phyloP scores from a whole-genome alignment of 1,139 yeast species.

The Hansenula sp. region DNA sequence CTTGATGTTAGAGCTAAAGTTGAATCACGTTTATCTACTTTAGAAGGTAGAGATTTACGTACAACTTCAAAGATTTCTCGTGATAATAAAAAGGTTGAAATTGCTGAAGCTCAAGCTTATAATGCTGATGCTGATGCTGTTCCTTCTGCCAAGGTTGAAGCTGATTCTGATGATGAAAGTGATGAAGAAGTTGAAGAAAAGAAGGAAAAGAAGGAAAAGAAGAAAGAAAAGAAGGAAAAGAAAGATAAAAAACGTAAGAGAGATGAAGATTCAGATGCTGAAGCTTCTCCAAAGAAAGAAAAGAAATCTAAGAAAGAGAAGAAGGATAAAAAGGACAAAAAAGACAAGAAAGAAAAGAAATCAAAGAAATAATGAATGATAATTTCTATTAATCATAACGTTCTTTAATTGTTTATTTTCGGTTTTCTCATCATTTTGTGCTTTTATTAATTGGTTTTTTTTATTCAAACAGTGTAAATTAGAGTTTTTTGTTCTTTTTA shows the following conservation, averaged over 20 bases:
- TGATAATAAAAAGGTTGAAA: constrained; percentile 78
- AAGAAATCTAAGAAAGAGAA: constrained; percentile 22
- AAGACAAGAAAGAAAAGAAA: constrained; percentile 16
- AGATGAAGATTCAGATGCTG: constrained; percentile 33
- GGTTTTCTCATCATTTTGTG: background rate
- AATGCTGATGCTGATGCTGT: constrained; percentile 90
- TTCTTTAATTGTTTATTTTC: background rate
- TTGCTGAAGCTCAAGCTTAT: constrained; percentile 81
- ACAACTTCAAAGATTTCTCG: constrained; percentile 72
- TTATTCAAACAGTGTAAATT: no score
- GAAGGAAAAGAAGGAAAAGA: constrained; percentile 39
- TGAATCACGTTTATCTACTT: constrained; percentile 88
- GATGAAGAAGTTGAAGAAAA: constrained; percentile 35
- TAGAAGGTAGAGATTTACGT: constrained; percentile 93
- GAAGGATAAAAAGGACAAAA: constrained; percentile 17
- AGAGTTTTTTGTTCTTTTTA: no score
- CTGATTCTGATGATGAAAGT: constrained; percentile 47
- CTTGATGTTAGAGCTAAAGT: constrained; percentile 88
- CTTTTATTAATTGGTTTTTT: no score
- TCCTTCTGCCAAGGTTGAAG: constrained; percentile 40
- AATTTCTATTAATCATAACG: background rate
- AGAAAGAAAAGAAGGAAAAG: constrained; percentile 42
- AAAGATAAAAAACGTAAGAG: constrained; percentile 44
- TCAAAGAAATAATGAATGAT: constrained; percentile 8
- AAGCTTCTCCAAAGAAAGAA: constrained; percentile 27